phyloP scores from a whole-genome alignment of 352 stramenopile species.

The Globisporangium barbulae region DNA sequence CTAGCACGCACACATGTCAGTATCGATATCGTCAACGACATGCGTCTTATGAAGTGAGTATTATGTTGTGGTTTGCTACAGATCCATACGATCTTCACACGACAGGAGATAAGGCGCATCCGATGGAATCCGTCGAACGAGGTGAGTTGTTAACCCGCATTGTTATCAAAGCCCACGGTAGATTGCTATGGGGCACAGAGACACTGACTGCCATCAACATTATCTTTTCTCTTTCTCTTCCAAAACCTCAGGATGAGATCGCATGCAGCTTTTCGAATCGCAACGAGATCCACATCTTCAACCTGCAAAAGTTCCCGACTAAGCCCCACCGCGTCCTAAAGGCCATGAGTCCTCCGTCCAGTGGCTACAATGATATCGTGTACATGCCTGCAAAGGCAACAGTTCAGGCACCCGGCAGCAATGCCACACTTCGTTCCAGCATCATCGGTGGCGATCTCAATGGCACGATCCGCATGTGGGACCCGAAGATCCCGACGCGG shows the following conservation, averaged over 20 bases:
- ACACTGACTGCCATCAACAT: background rate
- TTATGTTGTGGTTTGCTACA: slow-evolving; percentile 13
- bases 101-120: slow-evolving; percentile 66
- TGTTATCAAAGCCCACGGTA: too few relatives aligned
- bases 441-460: slow-evolving; percentile 65
- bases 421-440: slow-evolving; percentile 15
- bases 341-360: slow-evolving; percentile 60
- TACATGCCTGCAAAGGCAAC: slow-evolving; percentile 27
- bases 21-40: too few relatives aligned
- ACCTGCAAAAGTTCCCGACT: slow-evolving; percentile 68
- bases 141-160: too few relatives aligned
- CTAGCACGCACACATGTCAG: too few relatives aligned
- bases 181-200: background rate
- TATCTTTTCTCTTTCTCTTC: background rate
- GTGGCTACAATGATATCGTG: slow-evolving; percentile 76
- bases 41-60: background rate
- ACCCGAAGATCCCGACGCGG: slow-evolving; percentile 42
- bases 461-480: slow-evolving; percentile 67
- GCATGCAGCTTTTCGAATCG: slow-evolving; percentile 65
- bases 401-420: background rate
- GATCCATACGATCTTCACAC: slow-evolving; percentile 76
- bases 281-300: slow-evolving; percentile 76
- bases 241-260: slow-evolving; percentile 58
- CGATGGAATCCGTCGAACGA: slow-evolving; percentile 75
- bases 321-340: slow-evolving; percentile 61